Conservation (phyloP, 805 yeast species). For the Suhomyces pyralidae region DNA sequence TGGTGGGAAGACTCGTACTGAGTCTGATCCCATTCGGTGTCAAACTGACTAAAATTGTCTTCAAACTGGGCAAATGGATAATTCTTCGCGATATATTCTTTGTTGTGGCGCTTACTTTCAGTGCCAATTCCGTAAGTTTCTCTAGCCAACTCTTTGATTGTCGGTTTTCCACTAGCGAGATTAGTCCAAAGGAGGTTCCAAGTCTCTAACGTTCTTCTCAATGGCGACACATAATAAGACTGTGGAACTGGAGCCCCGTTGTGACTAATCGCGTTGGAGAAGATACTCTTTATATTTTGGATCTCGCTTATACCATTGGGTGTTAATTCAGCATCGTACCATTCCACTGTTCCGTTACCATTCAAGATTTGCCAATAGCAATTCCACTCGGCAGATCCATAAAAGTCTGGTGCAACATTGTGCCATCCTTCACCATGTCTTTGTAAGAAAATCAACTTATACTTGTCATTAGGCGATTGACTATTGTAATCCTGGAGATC, state of each 20-base stretch:
- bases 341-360: constrained; percentile 18
- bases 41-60: constrained; percentile 21
- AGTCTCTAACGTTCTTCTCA: constrained; percentile 30
- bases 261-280: background rate
- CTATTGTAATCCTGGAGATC: constrained; percentile 9
- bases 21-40: constrained; percentile 21
- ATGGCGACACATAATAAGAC: constrained; percentile 28
- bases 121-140: constrained; percentile 35
- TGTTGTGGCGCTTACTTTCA: constrained; percentile 25
- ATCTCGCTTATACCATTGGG: constrained; percentile 19
- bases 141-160: constrained; percentile 26
- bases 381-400: constrained; percentile 18
- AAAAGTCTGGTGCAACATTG: constrained; percentile 21
- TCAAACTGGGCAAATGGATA: constrained; percentile 25
- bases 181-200: constrained; percentile 24
- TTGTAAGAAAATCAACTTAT: constrained; percentile 27
- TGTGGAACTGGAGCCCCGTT: constrained; percentile 21
- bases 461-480: constrained; percentile 3
- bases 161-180: constrained; percentile 10
- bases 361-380: constrained; percentile 26
- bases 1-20: constrained; percentile 26
- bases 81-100: constrained; percentile 15
- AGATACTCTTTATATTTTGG: constrained; percentile 3
- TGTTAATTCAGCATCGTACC: constrained; percentile 34
- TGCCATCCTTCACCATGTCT: constrained; percentile 37